Base-by-base conservation (phyloP, 108 stramenopile species). In the Stephanodiscus minutulus region DNA sequence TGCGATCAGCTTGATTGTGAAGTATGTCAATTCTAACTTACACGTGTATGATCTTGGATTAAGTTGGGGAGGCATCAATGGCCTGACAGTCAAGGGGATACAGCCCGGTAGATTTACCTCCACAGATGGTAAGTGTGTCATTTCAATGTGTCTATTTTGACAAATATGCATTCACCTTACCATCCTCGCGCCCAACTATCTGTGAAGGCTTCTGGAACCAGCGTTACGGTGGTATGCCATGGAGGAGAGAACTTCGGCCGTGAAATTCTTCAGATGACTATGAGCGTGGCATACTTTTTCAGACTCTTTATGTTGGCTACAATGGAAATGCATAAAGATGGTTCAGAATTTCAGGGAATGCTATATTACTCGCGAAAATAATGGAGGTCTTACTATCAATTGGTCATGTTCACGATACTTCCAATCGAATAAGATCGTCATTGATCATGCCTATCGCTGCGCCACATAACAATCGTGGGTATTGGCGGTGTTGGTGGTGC, bases 51-150 rank as follows among this genome's bases (percentile, higher is more conserved):
- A 90, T 47, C 53, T 90, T 29, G 94, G 94, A 11, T 76, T 95
- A 49, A 79, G 85, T 21, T 95, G 94, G 94, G 94, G 94, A 31
- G 94, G 94, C 43, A 80, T 95, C 27, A 92, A 92, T 74, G 94
- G 94, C 41, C 65, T 90, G 20, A 91, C 91, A 10, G 81, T 95
- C 20, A 69, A 64, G 66, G 91, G 94, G 8, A 91, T 95, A 17
- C 84, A 83, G 54, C 94, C 94, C 10, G 88, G 88, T 37, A 76
- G 89, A 58, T 92, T 90, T 54, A 89, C 88, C 12, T 76, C 71
- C 13, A 95, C 94, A 7, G 94, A 95, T 39, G 47, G 47, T 64
- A 48, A 64, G 15, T 41, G 10, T 36, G 17, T 18, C n/a, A 36
- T 60, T 15, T 31, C 57, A 58, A 17, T 35, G 22, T 17, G 1